Evolutionary conservation across 345 rosid genomes (phyloP), one percentile per base, ranked within the genome.

Genomic region (Eucalyptus viminalis): DNA sequence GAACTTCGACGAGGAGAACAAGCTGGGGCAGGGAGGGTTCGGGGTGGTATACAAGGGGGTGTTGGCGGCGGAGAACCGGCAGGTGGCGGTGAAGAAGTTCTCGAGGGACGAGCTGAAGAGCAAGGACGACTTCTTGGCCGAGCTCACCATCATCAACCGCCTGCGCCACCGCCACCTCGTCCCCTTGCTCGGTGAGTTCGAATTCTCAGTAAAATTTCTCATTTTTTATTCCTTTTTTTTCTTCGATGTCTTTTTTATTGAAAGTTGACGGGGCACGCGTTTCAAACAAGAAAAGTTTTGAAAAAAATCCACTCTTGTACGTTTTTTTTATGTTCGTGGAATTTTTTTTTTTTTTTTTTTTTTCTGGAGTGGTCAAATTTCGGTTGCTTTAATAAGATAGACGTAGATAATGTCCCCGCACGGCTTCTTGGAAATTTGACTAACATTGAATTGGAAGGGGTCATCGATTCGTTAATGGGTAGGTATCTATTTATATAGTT

Each of bases 141-240:
- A 94, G 69, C 94, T 95, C 31, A 92, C 97, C 29, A 94, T 94
- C 92, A 95, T 95, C 86, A 94, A 94, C 90, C 93, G 94, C 5
- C 93, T 94, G 69, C 94, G 95, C 86, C 96, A 94, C 86, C 93
- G 93, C 65, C 94, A 94, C 91, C 95, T 95, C 31, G 96, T 94
- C 87, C 92, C 88, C 6, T 86, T 94, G 80, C 89, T 93, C 24
- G 96, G 97, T 94, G 87, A 88, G 54, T 80, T 54, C 72, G 50
- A 37, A 88, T 25, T 65, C 14, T 11, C 85, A 86, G 45, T 44
- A 15, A 51, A 51, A 24, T 22, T 15, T 21, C 5, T 50, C 34
- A 2, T 72, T 21, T 37, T 11, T 34, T 16, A 53, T 53, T 17
- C 14, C 25, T 9, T 19, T 37, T n/a, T 62, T 34, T 47, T 5